Evolutionary conservation across 179 eudicot species (phyloP), one percentile per base, ranked within the genome.

Genomic region (Silene coronaria): DNA sequence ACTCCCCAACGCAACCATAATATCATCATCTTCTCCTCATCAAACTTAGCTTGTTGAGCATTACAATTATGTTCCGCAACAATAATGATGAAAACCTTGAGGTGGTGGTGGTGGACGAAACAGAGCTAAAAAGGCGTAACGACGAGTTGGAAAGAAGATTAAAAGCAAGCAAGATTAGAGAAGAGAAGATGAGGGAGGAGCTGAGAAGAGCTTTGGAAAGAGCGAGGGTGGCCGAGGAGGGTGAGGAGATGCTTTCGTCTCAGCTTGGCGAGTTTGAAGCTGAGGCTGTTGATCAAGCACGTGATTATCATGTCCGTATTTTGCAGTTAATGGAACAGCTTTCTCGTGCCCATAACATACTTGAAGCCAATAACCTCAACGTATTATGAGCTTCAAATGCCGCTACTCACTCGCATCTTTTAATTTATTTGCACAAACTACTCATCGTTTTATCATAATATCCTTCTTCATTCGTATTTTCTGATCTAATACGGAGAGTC

Each of bases 211-310:
- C 76, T 3, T 21, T 70, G 42, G 70, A 77, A 13, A 64, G 79
- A 28, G 78, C 48, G 3, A 65, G 73, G 46, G 64, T 77, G 63
- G 80, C 83, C 8, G 83, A 80, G 26, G 80, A 80, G 48, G 83
- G 71, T 17, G 83, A 81, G 68, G 84, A 81, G 75, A 81, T 81
- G 81, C 59, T 78, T 8, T 81, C 79, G 51, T 78, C 64, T 1
- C 81, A 81, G 21, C 78, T 81, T 1, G 84, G 84, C 0, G 81
- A 81, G 2, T 65, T 77, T 7, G 84, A 81, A 63, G 84, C 84
- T 0, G 81, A 81, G 55, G 26, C 84, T 6, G 68, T 78, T 6
- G 69, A 81, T 48, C 75, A 74, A 55, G 81, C 81, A 2, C 81
- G 79, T 28, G 75, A 70, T 3, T 74, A 69, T 65, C 78, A 75